Evolutionary conservation across 208 protist genomes (phyloP), one percentile per base, ranked within the genome.

Genomic region (Angomonas ambiguus): DNA sequence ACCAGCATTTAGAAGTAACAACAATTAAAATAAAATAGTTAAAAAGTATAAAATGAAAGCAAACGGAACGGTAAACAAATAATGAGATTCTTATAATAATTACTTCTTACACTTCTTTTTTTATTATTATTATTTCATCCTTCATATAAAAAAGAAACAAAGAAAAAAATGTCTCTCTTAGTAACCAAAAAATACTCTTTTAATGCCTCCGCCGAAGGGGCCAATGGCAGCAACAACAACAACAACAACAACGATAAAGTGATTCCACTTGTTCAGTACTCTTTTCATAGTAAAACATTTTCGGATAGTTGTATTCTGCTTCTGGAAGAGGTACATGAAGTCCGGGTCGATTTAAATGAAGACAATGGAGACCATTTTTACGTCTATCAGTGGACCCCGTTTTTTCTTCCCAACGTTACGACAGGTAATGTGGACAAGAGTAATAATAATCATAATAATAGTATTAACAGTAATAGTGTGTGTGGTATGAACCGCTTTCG

Each of bases 391-490:
- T n/a, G n/a, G n/a, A n/a, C n/a, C n/a, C n/a, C n/a, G n/a, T n/a
- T n/a, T n/a, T n/a, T n/a, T n/a, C n/a, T n/a, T n/a, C n/a, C n/a
- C n/a, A n/a, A n/a, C n/a, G n/a, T n/a, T n/a, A n/a, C n/a, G n/a
- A n/a, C n/a, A n/a, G n/a, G n/a, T n/a, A n/a, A n/a, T n/a, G n/a
- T n/a, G n/a, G n/a, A n/a, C n/a, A n/a, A n/a, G 38, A 45, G 11
- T 45, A 45, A 45, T 45, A 8, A 45, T 45, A 45, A 45, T 45
- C 38, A 45, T 45, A 16, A 45, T 45, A 45, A 45, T 45, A 45
- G 16, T 45, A 16, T 16, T 27, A 11, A 30, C n/a, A 56, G 49
- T 11, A 56, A 24, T 30, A 24, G 49, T 27, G 49, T 56, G 6
- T 27, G 49, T 56, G 49, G n/a, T n/a, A n/a, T n/a, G n/a, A n/a